These are phyloP conservation scores for Silene noctiflora DNA, from an alignment of 179 eudicot genomes.

Conservation along the genomic window DNA sequence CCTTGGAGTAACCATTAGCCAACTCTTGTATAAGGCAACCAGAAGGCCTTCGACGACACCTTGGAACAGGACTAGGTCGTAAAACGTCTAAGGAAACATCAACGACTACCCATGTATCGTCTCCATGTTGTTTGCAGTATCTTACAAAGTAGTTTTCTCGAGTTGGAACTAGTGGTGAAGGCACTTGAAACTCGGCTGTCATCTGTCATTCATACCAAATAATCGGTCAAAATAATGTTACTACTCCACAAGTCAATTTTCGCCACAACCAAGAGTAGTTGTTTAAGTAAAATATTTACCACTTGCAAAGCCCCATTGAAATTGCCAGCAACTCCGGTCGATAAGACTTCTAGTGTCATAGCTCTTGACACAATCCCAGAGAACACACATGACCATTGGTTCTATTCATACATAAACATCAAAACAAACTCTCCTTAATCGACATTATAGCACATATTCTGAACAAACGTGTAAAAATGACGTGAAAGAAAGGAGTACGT, in stretches of 20 bases:
- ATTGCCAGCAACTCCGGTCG: slow-evolving; percentile 96
- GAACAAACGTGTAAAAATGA: too few species aligned
- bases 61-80: slow-evolving; percentile 40
- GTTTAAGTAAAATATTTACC: slow-evolving; percentile 37
- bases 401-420: slow-evolving; percentile 32
- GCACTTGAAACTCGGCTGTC: slow-evolving; percentile 63
- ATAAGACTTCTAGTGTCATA: slow-evolving; percentile 72
- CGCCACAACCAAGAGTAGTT: too few species aligned
- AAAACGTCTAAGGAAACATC: slow-evolving; percentile 51
- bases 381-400: slow-evolving; percentile 81
- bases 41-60: slow-evolving; percentile 58
- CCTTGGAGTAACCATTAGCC: slow-evolving; percentile 61
- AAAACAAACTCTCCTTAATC: not conserved
- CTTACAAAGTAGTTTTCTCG: slow-evolving; percentile 54
- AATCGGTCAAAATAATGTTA: too few species aligned
- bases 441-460: too few species aligned
- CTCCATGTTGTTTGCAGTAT: slow-evolving; percentile 52
- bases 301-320: slow-evolving; percentile 98
- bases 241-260: too few species aligned
- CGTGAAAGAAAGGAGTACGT: too few species aligned
- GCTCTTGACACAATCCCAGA: slow-evolving; percentile 88
- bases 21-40: slow-evolving; percentile 58
- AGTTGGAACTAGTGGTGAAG: slow-evolving; percentile 58
- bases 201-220: slow-evolving; percentile 28
- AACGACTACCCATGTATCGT: slow-evolving; percentile 53